Evolutionary conservation across 192 early-diverging fungal species (phyloP).

Genomic region (Coemansia sp.): DNA sequence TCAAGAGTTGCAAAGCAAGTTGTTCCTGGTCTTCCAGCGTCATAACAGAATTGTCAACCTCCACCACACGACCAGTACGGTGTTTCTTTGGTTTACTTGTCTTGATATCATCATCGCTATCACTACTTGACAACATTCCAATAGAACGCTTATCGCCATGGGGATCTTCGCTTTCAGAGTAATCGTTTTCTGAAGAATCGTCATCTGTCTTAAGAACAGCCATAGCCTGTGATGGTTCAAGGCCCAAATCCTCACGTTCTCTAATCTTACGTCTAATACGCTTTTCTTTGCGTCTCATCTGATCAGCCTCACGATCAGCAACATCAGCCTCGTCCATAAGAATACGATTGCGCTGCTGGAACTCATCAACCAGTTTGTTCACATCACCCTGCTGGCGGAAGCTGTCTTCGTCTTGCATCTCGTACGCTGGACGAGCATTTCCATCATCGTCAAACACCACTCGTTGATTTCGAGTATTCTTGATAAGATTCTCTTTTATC

Average conservation of each 20-base stretch:
- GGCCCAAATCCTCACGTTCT: constrained; percentile 53
- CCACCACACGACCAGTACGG: constrained; percentile 25
- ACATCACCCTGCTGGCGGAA: constrained; percentile 78
- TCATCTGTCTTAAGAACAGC: constrained; percentile 19
- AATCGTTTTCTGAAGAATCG: constrained; percentile 16
- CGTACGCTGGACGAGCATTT: constrained; percentile 68
- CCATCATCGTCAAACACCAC: constrained; percentile 96
- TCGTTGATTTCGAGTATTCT: constrained; percentile 69
- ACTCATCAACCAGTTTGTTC: constrained; percentile 61
- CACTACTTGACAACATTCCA: constrained; percentile 39
- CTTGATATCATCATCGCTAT: constrained; percentile 8
- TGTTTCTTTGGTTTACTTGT: constrained; percentile 3
- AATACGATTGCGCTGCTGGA: constrained; percentile 65
- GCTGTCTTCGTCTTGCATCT: constrained; percentile 76
- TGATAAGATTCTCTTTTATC: constrained; percentile 68
- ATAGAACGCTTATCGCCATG: constrained; percentile 26
- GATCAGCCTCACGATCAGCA: constrained; percentile 69
- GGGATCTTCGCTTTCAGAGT: constrained; percentile 17
- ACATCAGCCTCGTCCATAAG: constrained; percentile 77
- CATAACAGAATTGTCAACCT: constrained; percentile 43
- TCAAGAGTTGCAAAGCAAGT: constrained; percentile 49
- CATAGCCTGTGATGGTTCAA: constrained; percentile 6
- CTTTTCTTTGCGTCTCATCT: constrained; percentile 70
- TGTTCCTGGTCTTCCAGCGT: constrained; percentile 51
- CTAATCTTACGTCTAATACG: constrained; percentile 64